Conservation (phyloP, 2,329 filamentous ascomycete species). For the Sporothrix curviconia region DNA sequence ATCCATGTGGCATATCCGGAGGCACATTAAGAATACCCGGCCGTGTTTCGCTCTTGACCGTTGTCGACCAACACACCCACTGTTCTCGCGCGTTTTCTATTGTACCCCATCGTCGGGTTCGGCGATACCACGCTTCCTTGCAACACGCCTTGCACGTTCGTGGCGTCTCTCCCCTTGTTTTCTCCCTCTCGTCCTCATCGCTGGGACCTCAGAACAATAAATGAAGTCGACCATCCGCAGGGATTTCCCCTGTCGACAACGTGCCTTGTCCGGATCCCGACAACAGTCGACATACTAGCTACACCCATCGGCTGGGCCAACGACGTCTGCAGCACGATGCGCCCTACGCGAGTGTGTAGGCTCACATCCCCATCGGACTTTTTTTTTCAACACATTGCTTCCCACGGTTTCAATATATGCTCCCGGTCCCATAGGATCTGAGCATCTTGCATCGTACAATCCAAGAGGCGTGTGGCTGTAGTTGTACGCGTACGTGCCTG, state of each 20-base stretch:
- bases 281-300: neutral
- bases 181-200: neutral
- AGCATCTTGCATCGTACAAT: neutral
- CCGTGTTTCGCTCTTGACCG: neutral
- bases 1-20: neutral
- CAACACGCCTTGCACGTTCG: neutral
- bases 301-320: neutral
- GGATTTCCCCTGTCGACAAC: slow-evolving; percentile 2
- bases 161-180: neutral
- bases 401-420: too few species aligned
- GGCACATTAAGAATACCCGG: neutral
- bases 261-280: slow-evolving; percentile 1
- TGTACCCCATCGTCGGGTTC: neutral
- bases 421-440: too few species aligned
- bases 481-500: neutral
- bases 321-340: neutral
- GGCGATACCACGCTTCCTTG: neutral
- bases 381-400: slow-evolving; percentile 2
- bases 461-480: neutral
- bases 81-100: neutral
- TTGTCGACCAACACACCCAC: neutral
- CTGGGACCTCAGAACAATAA: neutral
- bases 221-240: neutral
- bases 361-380: slow-evolving; percentile 9
- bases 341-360: neutral